These are phyloP conservation scores for Hypoxylon sp. DNA, from an alignment of 2,329 filamentous ascomycete genomes.

Conservation along the genomic window DNA sequence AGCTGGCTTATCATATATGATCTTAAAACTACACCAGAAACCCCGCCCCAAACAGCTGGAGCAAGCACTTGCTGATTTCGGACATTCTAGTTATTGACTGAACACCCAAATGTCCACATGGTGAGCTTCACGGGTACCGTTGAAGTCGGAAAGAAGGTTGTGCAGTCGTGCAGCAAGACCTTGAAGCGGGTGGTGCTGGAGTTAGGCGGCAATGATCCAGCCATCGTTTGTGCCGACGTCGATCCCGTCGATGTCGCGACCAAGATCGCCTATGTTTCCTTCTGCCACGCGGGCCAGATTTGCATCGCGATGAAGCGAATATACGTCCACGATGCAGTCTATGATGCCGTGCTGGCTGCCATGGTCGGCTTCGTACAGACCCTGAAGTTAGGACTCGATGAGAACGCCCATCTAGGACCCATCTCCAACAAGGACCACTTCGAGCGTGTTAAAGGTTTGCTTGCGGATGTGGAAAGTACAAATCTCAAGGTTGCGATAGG, in stretches of 20 bases:
- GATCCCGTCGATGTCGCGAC: slow-evolving; percentile 57
- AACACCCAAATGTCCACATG: slow-evolving; percentile 73
- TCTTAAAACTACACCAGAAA: too few species aligned
- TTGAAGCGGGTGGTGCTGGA: slow-evolving; percentile 74
- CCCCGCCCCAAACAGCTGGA: too few species aligned
- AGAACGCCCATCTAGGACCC: not conserved
- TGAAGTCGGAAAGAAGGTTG: slow-evolving; percentile 72
- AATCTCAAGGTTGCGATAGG: slow-evolving; percentile 43
- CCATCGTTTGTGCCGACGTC: slow-evolving; percentile 71
- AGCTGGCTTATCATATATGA: too few species aligned
- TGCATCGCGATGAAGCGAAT: slow-evolving; percentile 67
- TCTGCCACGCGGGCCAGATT: slow-evolving; percentile 67
- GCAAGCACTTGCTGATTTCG: not conserved
- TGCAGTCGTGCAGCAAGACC: slow-evolving; percentile 68
- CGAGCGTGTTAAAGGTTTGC: slow-evolving; percentile 47
- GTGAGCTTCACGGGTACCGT: slow-evolving; percentile 76
- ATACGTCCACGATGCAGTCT: slow-evolving; percentile 67
- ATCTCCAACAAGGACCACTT: slow-evolving; percentile 50
- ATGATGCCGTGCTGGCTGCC: slow-evolving; percentile 59
- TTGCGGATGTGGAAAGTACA: slow-evolving; percentile 44
- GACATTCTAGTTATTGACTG: slow-evolving; percentile 61
- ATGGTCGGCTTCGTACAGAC: slow-evolving; percentile 57
- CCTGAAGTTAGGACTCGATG: slow-evolving; percentile 27
- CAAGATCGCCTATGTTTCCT: slow-evolving; percentile 10
- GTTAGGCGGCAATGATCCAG: slow-evolving; percentile 61